These are phyloP conservation scores for Teratosphaeria epicoccoides DNA, from an alignment of 2,329 filamentous ascomycete species.

Conservation along the genomic window DNA sequence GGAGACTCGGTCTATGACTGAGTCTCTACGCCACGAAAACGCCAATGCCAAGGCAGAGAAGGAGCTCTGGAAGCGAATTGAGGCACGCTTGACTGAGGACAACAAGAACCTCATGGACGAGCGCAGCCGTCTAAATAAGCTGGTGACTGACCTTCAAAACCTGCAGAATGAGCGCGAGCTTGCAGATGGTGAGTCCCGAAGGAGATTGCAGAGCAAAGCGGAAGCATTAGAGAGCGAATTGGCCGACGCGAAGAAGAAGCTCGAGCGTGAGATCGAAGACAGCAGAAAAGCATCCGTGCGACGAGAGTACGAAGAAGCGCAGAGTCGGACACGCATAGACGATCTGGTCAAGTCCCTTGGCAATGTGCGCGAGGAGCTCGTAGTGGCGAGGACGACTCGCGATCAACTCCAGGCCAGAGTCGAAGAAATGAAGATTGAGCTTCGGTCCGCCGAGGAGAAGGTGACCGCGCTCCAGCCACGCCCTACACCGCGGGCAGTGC, in stretches of 20 bases:
- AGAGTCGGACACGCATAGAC: slow-evolving; percentile 83
- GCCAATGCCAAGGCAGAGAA: slow-evolving; percentile 93
- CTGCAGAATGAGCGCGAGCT: slow-evolving; percentile 87
- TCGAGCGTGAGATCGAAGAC: slow-evolving; percentile 74
- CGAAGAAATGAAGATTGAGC: slow-evolving; percentile 77
- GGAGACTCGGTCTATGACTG: slow-evolving; percentile 67
- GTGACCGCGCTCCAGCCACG: slow-evolving; percentile 71
- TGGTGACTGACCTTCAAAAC: slow-evolving; percentile 75
- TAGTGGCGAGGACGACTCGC: slow-evolving; percentile 72
- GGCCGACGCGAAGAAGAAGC: slow-evolving; percentile 65
- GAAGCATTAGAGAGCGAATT: slow-evolving; percentile 74
- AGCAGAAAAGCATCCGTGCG: slow-evolving; percentile 70
- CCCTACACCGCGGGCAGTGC: slow-evolving; percentile 48
- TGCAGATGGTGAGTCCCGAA: slow-evolving; percentile 67
- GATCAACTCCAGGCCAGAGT: slow-evolving; percentile 84
- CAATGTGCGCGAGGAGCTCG: slow-evolving; percentile 74
- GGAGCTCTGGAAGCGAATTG: slow-evolving; percentile 86
- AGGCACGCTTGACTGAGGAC: slow-evolving; percentile 76
- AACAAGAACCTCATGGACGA: slow-evolving; percentile 79
- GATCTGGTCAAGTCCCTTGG: slow-evolving; percentile 73
- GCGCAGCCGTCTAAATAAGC: slow-evolving; percentile 67
- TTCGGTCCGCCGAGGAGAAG: slow-evolving; percentile 82
- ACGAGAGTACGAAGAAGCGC: slow-evolving; percentile 81
- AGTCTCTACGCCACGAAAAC: slow-evolving; percentile 82
- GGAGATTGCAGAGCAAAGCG: slow-evolving; percentile 66